Base-by-base conservation (phyloP, 2,329 filamentous ascomycete species). In the Fusarium staphyleae region DNA sequence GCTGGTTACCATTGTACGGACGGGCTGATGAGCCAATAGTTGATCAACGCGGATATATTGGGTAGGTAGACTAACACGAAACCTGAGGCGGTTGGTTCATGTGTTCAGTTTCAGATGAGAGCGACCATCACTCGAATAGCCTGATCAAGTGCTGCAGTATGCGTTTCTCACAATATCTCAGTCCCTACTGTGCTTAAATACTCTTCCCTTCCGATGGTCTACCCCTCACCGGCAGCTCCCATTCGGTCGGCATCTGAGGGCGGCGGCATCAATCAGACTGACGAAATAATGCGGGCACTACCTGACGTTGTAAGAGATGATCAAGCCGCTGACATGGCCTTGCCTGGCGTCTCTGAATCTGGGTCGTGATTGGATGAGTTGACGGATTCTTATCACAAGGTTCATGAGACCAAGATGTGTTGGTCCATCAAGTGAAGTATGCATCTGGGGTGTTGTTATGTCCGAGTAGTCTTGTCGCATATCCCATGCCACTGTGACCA, bases 181-280 rank as follows among this genome's bases (percentile, higher is more conserved):
- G 8, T 30, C 12, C 14, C 12, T 12, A n/a, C 15, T 11, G 32
- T 34, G 45, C 19, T 52, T 37, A 53, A 50, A 53, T 60, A 45
- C 18, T 49, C 41, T 47, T 50, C 42, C 26, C 36, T 40, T 39
- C 15, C 32, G 34, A 36, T 34, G 41, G 32, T 49, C 41, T 66
- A 65, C 65, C 63, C 65, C 65, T 67, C 65, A 66, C 55, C 29
- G 35, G 33, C 32, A 34, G 40, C 24, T 44, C 48, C 35, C 45
- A 52, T 45, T 52, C 32, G 36, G 39, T 29, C 22, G 41, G 35
- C 37, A 22, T 22, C 13, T 34, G 26, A 44, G 13, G 19, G 40
- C 15, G 40, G 42, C 44, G 44, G 39, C 45, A 48, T 54, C 40
- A 45, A 57, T 55, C 52, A 62, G 24, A 48, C 63, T 66, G 63